Evolutionary conservation across 371 early-diverging fungal genomes (phyloP), one percentile per base, ranked within the genome.

Genomic region (Mortierella sp.): DNA sequence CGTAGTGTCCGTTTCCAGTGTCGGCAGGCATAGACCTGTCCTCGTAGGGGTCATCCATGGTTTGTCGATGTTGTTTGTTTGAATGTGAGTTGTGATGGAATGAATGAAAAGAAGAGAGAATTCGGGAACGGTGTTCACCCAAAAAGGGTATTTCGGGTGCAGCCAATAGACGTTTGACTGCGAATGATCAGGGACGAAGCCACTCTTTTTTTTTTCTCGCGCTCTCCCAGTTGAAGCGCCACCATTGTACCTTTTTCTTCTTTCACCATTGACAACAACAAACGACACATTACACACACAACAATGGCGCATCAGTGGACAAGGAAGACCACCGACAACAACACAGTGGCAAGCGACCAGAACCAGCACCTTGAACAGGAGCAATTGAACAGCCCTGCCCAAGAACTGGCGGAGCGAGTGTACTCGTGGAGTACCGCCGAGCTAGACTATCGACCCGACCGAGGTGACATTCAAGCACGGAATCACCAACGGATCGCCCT

Each of bases 41-140:
- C 28, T 92, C 88, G 80, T 93, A 93, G 47, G 93, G 93, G 88
- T 93, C 92, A 60, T 84, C 79, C 84, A 84, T 84, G 70, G 48
- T 63, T 38, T 60, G 52, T 50, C 50, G 50, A 16, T 16, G 50
- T 50, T 38, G 48, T 45, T 21, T 34, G 16, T 24, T 70, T 60
- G 72, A 60, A 77, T 48, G 50, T 50, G 38, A 13, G 31, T n/a
- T 44, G 47, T 38, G 52, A 72, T 38, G 73, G 70, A 34, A 31
- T 21, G 60, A 73, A 31, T 2, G 24, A 44, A 68, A 5, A 9
- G 55, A 47, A 38, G n/a, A 28, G 44, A 57, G 63, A 63, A 63
- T 31, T 31, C 72, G 26, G 38, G 34, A n/a, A 45, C 72, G 48
- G 21, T 65, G 21, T 65, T 38, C 7, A 19, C 63, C 68, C 10